phyloP scores from a whole-genome alignment of 1,284 basidiomycete species.

The Leccinum cinnamomeum region DNA sequence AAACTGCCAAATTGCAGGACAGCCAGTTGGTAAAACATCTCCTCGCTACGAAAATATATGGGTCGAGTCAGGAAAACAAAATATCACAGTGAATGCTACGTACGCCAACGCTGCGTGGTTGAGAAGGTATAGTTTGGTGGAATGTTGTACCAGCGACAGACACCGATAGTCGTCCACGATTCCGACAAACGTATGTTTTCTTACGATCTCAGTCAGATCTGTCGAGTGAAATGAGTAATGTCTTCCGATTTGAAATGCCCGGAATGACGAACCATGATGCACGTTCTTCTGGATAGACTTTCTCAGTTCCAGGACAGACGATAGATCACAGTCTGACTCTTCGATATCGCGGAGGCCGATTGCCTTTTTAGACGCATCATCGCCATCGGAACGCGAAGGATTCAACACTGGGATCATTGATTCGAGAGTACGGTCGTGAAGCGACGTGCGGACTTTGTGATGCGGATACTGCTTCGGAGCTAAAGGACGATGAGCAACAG shows the following conservation, averaged over 20 bases:
- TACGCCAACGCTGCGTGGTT: constrained; percentile 84
- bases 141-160: constrained; percentile 84
- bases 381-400: constrained; percentile 38
- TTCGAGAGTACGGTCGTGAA: constrained; percentile 86
- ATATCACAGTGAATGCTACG: constrained; percentile 29
- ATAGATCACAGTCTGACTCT: constrained; percentile 79
- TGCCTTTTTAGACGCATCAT: constrained; percentile 22
- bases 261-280: constrained; percentile 61
- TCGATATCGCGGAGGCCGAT: constrained; percentile 57
- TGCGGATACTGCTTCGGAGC: constrained; percentile 68
- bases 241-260: not conserved
- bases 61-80: not conserved
- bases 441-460: constrained; percentile 91
- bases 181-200: constrained; percentile 91
- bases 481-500: constrained; percentile 19
- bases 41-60: constrained; percentile 58
- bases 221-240: constrained; percentile 2
- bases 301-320: constrained; percentile 76
- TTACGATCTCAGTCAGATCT: constrained; percentile 84
- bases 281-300: constrained; percentile 56
- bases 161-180: constrained; percentile 79
- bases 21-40: constrained; percentile 94
- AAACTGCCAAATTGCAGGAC: constrained; percentile 91
- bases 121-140: constrained; percentile 86
- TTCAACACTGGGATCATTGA: constrained; percentile 81